Percentiles rank a stretch among this genome's conserved stretches.
Evolutionary conservation across 1,284 basidiomycete species (phyloP).

Genomic region (Psilocybe mexicana): DNA sequence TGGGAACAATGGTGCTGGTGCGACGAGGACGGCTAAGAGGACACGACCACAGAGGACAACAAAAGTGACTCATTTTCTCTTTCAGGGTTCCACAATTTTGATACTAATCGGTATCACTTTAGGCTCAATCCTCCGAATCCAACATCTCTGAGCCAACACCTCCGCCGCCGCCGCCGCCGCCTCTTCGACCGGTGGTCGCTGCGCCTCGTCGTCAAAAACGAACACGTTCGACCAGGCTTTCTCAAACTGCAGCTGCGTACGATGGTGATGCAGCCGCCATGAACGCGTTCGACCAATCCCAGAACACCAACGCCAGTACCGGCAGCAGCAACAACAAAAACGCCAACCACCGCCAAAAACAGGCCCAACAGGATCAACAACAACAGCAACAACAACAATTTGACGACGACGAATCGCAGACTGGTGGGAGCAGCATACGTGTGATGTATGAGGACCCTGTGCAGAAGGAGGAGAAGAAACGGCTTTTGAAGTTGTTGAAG

Average conservation of each 20-base stretch:
- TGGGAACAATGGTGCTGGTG: not conserved
- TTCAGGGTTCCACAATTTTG: not conserved
- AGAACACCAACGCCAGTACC: slow-evolving; percentile 1
- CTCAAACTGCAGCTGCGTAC: slow-evolving; percentile 11
- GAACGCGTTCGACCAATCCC: slow-evolving; percentile 28
- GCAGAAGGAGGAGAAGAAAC: slow-evolving; percentile 55
- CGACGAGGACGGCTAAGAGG: slow-evolving; percentile 24
- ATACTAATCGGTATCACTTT: not conserved
- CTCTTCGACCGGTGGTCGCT: not conserved
- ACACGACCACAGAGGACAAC: slow-evolving; percentile 29
- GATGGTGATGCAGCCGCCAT: slow-evolving; percentile 16
- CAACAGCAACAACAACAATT: no score
- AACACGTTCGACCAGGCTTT: slow-evolving; percentile 4
- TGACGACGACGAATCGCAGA: slow-evolving; percentile 16
- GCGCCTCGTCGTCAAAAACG: slow-evolving; percentile 5
- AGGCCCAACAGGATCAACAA: no score
- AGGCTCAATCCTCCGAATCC: slow-evolving; percentile 34
- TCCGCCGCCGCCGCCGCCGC: not conserved
- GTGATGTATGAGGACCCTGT: slow-evolving; percentile 71
- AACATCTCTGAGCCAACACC: slow-evolving; percentile 10
- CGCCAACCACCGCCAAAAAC: no score
- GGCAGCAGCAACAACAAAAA: no score
- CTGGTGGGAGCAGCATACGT: slow-evolving; percentile 44
- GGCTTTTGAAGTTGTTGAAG: slow-evolving; percentile 40
- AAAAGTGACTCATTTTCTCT: slow-evolving; percentile 37